Evolutionary conservation across 179 eudicot genomes (phyloP).

Genomic region (Drosera spatulata): DNA sequence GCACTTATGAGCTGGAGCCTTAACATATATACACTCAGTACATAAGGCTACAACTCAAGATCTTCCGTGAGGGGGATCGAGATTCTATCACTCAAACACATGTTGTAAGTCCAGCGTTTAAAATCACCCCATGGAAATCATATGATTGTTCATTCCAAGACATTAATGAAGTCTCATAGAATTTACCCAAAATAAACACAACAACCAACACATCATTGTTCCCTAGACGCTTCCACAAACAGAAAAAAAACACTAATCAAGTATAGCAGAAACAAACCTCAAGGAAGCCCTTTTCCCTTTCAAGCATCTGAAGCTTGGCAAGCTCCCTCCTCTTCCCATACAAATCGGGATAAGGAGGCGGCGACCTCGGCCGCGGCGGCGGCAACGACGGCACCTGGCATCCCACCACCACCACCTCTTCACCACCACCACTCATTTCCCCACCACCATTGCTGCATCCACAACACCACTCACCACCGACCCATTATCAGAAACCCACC

Average conservation of each 20-base stretch:
- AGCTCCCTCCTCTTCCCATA: constrained; percentile 63
- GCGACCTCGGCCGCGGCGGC: constrained; percentile 64
- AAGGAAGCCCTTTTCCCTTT: constrained; percentile 67
- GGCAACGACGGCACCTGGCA: constrained; percentile 4
- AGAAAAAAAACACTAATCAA: neutral
- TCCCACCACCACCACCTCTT: constrained; percentile 5
- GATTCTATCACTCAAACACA: too few species aligned
- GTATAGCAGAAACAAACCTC: constrained; percentile 32
- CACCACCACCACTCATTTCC: neutral
- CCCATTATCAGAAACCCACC: too few species aligned
- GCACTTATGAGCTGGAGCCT: too few species aligned
- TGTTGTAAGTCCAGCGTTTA: too few species aligned
- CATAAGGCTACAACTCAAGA: too few species aligned
- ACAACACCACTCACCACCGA: too few species aligned
- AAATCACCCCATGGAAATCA: too few species aligned
- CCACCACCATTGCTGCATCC: too few species aligned
- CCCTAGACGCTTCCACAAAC: neutral
- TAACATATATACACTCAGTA: too few species aligned
- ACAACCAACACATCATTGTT: neutral
- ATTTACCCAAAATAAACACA: neutral
- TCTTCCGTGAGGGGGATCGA: too few species aligned
- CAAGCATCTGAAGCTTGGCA: constrained; percentile 55
- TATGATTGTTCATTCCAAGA: too few species aligned
- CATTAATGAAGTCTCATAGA: too few species aligned
- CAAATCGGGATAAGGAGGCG: constrained; percentile 70